Conservation (phyloP, 2,329 filamentous ascomycete species). For the Westerdykella ornata region DNA sequence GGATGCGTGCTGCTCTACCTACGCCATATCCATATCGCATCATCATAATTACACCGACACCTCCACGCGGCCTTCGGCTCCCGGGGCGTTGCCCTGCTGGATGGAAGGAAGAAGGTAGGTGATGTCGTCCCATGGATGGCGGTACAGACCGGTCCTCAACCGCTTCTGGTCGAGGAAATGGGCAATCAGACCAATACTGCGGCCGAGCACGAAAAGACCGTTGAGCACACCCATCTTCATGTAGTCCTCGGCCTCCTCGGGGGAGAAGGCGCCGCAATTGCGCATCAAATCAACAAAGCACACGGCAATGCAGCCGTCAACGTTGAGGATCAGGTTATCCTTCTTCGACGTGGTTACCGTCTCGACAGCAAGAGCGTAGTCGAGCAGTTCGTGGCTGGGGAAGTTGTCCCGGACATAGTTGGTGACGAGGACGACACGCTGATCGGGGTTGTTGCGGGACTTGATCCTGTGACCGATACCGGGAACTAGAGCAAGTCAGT, state of each 20-base stretch:
- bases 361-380: constrained; percentile 97
- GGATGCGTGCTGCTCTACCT: too few relatives aligned
- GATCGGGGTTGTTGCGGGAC: constrained; percentile 99
- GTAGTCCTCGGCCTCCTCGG: constrained; percentile 98
- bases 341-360: constrained; percentile 99
- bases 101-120: constrained; percentile 39
- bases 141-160: constrained; percentile 95
- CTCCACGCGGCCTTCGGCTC: constrained; percentile 39
- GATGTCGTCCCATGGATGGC: constrained; percentile 73
- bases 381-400: constrained; percentile 94
- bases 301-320: constrained; percentile 95
- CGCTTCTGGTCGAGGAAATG: constrained; percentile 99
- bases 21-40: constrained; percentile 10
- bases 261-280: constrained; percentile 94
- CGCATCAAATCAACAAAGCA: constrained; percentile 97
- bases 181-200: constrained; percentile 97
- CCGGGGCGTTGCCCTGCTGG: constrained; percentile 32
- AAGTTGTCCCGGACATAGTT: constrained; percentile 98
- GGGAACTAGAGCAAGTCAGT: constrained; percentile 53
- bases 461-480: constrained; percentile 99
- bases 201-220: constrained; percentile 96
- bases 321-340: constrained; percentile 99
- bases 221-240: constrained; percentile 98
- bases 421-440: constrained; percentile 98
- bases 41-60: constrained; percentile 33